Conservation (phyloP, 129 eudicot species). For the Centrapalus pauciflorus region DNA sequence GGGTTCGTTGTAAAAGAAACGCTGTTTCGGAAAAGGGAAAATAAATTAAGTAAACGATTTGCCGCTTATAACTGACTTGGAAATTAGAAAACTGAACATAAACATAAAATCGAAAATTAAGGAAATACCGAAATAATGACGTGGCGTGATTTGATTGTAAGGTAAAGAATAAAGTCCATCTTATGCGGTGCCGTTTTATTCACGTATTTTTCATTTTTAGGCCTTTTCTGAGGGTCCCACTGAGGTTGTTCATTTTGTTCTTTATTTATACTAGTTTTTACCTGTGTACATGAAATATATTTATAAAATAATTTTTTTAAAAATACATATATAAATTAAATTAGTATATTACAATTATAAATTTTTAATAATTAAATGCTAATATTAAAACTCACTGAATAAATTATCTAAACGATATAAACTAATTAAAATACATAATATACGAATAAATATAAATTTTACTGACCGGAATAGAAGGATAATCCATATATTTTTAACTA, state of each 20-base stretch:
- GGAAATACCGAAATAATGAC: slow-evolving; percentile 15
- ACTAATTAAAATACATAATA: too few relatives aligned
- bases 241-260: not conserved
- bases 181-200: slow-evolving; percentile 8
- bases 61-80: slow-evolving; percentile 42
- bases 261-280: too few relatives aligned
- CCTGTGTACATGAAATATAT: too few relatives aligned
- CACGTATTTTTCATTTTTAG: slow-evolving; percentile 4
- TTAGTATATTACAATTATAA: too few relatives aligned
- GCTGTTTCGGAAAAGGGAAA: not conserved
- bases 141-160: slow-evolving; percentile 39
- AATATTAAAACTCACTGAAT: too few relatives aligned
- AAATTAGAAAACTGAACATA: not conserved
- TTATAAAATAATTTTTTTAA: too few relatives aligned
- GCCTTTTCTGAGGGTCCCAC: not conserved
- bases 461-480: too few relatives aligned
- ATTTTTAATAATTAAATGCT: too few relatives aligned
- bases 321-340: too few relatives aligned
- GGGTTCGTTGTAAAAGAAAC: slow-evolving; percentile 4
- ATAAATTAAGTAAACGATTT: slow-evolving; percentile 14
- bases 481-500: too few relatives aligned
- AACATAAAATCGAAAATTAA: not conserved
- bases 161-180: slow-evolving; percentile 26
- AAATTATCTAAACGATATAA: too few relatives aligned
- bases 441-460: too few relatives aligned